Percentiles rank a stretch among this genome's conserved stretches.
Evolutionary conservation across 495 filamentous ascomycete genomes (phyloP).

Genomic region (Massariosphaeria phaeospora): DNA sequence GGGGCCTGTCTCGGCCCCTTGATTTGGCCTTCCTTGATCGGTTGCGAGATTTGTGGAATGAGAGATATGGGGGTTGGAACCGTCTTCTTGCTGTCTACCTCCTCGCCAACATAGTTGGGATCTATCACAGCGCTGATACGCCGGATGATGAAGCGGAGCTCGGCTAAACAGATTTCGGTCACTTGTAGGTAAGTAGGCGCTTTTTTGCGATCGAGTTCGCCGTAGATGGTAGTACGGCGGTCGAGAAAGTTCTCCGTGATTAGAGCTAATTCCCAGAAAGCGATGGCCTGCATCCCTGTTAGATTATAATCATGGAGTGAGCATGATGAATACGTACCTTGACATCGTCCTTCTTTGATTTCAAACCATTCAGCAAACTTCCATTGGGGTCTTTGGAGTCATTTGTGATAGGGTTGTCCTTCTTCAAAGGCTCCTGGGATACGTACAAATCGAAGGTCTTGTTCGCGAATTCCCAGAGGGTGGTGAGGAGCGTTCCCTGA

Average conservation of each 20-base stretch:
- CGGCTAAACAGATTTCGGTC: conserved; percentile 56
- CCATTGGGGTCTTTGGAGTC: conserved; percentile 89
- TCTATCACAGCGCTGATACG: conserved; percentile 55
- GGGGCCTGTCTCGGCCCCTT: conserved; percentile 49
- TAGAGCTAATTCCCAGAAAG: conserved; percentile 83
- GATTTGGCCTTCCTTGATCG: conserved; percentile 50
- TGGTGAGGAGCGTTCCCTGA: conserved; percentile 60
- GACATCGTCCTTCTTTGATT: conserved; percentile 62
- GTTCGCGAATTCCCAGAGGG: conserved; percentile 71
- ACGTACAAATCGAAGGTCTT: conserved; percentile 72
- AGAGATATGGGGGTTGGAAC: conserved; percentile 39
- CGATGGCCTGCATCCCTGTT: conserved; percentile 47
- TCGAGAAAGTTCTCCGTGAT: conserved; percentile 68
- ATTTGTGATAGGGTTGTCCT: conserved; percentile 71
- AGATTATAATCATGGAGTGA: background rate
- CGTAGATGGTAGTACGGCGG: conserved; percentile 76
- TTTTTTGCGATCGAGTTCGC: conserved; percentile 78
- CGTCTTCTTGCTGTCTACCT: conserved; percentile 39
- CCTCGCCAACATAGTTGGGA: conserved; percentile 44
- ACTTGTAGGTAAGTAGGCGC: conserved; percentile 80
- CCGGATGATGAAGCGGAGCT: conserved; percentile 60
- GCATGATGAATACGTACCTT: conserved; percentile 43
- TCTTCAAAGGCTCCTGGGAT: conserved; percentile 73
- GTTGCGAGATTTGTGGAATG: conserved; percentile 30
- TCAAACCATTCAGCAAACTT: conserved; percentile 77